Percentiles rank a stretch among this genome's conserved stretches.
Conservation (phyloP, 2,329 filamentous ascomycete genomes). For the Aspergillus arachidicola region DNA sequence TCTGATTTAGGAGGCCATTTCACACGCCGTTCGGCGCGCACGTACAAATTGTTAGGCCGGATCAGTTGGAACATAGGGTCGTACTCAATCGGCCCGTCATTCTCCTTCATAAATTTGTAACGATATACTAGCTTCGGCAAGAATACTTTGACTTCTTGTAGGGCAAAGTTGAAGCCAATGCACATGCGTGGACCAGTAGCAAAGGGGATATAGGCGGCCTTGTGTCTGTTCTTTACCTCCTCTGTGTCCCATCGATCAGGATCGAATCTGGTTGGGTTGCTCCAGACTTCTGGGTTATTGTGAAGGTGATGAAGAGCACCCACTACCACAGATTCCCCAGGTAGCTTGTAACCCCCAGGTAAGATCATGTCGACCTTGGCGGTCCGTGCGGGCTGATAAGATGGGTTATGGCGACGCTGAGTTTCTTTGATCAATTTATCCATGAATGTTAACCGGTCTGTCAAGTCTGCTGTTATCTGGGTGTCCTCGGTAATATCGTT, state of each 20-base stretch:
- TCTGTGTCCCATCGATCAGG: slow-evolving; percentile 63
- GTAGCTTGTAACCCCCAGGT: slow-evolving; percentile 61
- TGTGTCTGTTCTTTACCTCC: slow-evolving; percentile 54
- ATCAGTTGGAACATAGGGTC: slow-evolving; percentile 34
- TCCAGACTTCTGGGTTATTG: slow-evolving; percentile 59
- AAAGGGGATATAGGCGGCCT: slow-evolving; percentile 61
- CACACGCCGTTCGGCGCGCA: slow-evolving; percentile 20
- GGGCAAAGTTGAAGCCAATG: slow-evolving; percentile 66
- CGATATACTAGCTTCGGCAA: slow-evolving; percentile 60
- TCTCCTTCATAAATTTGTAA: slow-evolving; percentile 57
- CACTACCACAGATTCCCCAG: slow-evolving; percentile 56
- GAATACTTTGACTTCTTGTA: slow-evolving; percentile 61
- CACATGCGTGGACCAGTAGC: slow-evolving; percentile 60
- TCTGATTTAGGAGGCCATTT: slow-evolving; percentile 30
- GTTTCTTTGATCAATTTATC: slow-evolving; percentile 57
- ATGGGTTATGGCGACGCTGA: slow-evolving; percentile 61
- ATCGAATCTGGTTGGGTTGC: slow-evolving; percentile 60
- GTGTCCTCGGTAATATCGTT: slow-evolving; percentile 48
- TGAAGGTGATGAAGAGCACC: slow-evolving; percentile 49
- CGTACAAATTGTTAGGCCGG: slow-evolving; percentile 29
- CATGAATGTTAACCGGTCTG: slow-evolving; percentile 50
- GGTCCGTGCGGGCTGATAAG: slow-evolving; percentile 62
- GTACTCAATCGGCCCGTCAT: slow-evolving; percentile 48
- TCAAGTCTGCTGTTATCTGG: slow-evolving; percentile 48
- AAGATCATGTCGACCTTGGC: slow-evolving; percentile 58